Percentiles rank a stretch among this genome's conserved stretches.
These are phyloP conservation scores for Scleroderma bovista DNA, from an alignment of 768 basidiomycete genomes.

Conservation along the genomic window DNA sequence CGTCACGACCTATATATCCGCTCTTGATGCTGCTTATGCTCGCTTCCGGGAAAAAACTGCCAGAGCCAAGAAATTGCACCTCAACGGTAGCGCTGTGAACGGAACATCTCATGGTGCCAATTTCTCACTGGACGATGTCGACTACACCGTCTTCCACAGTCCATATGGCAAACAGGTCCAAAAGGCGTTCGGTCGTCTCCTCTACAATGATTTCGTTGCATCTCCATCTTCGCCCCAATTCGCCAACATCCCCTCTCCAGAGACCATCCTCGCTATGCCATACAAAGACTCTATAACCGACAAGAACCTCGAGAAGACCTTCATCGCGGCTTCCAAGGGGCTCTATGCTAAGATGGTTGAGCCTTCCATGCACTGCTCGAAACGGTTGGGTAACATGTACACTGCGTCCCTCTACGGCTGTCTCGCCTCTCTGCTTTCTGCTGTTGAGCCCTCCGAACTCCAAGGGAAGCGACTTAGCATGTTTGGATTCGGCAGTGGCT, in stretches of 20 bases:
- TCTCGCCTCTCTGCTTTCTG: constrained; percentile 79
- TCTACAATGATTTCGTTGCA: constrained; percentile 88
- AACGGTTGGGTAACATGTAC: constrained; percentile 97
- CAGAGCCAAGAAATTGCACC: constrained; percentile 48
- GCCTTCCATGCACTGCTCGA: constrained; percentile 81
- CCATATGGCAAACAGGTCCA: constrained; percentile 99
- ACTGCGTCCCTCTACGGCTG: constrained; percentile 95
- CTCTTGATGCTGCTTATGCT: constrained; percentile 85
- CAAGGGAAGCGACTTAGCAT: constrained; percentile 82
- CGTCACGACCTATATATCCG: constrained; percentile 90
- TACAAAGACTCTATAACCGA: constrained; percentile 79
- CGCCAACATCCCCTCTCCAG: constrained; percentile 64
- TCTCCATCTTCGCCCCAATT: constrained; percentile 66
- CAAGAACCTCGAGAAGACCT: constrained; percentile 93
- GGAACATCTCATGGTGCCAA: constrained; percentile 36
- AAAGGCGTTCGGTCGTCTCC: constrained; percentile 90
- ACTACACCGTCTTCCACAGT: constrained; percentile 94
- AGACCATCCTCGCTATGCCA: constrained; percentile 59
- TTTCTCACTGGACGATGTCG: constrained; percentile 79
- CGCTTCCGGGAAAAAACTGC: constrained; percentile 79
- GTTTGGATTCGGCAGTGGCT: constrained; percentile 96
- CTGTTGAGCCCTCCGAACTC: constrained; percentile 63
- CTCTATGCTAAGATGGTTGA: constrained; percentile 72
- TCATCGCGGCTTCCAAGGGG: constrained; percentile 72
- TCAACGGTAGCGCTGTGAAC: constrained; percentile 32